Percentiles rank a stretch among this genome's conserved stretches.
Evolutionary conservation across 129 eudicot genomes (phyloP).

Genomic region (Chrysanthemum lavandulifolium): DNA sequence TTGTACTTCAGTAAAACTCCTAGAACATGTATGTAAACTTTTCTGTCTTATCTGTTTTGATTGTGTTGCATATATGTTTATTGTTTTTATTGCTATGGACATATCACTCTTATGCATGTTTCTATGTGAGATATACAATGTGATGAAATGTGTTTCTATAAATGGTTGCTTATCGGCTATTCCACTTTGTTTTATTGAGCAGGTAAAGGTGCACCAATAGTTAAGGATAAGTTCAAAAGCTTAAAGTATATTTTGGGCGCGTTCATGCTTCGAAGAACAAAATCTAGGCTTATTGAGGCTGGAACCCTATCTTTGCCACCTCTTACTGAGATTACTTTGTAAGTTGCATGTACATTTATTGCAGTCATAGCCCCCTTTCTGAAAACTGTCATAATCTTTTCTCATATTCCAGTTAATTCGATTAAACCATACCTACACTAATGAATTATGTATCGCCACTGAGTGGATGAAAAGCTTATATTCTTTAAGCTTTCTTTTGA

Average conservation of each 20-base stretch:
- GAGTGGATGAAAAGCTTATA: constrained; percentile 5
- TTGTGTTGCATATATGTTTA: too few species aligned
- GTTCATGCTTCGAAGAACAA: constrained; percentile 94
- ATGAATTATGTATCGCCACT: constrained; percentile 7
- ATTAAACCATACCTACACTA: constrained; percentile 9
- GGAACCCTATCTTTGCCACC: constrained; percentile 90
- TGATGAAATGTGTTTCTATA: not conserved
- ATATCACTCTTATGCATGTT: constrained; percentile 20
- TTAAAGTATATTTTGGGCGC: constrained; percentile 74
- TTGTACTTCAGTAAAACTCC: not conserved
- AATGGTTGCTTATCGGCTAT: not conserved
- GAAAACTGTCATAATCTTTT: not conserved
- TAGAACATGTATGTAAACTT: not conserved
- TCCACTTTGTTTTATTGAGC: constrained; percentile 17
- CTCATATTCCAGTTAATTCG: not conserved
- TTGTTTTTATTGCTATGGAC: constrained; percentile 6
- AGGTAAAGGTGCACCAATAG: constrained; percentile 52
- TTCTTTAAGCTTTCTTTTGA: not conserved
- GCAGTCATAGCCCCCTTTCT: too few species aligned
- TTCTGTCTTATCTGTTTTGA: not conserved
- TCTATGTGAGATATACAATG: constrained; percentile 3
- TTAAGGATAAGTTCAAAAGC: constrained; percentile 55
- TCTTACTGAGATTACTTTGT: constrained; percentile 94
- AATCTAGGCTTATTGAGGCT: constrained; percentile 69
- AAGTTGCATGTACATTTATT: constrained; percentile 35